Conservation (phyloP, 2,329 filamentous ascomycete species). For the Parastagonospora avenae region DNA sequence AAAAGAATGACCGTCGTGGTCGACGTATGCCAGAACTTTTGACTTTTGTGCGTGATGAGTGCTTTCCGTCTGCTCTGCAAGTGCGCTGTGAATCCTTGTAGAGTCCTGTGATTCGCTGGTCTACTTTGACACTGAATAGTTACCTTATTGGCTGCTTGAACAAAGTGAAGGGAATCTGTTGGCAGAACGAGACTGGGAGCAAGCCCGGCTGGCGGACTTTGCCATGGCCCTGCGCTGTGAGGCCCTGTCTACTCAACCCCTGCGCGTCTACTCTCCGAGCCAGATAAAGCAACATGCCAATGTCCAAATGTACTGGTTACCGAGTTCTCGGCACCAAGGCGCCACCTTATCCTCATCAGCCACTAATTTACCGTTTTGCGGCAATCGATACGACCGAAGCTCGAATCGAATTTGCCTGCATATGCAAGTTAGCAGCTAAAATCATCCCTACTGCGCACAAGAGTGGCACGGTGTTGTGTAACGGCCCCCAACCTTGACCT, state of each 20-base stretch:
- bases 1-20: conserved; percentile 17
- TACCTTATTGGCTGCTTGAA: background rate
- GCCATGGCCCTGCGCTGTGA: background rate
- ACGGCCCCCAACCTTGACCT: no score
- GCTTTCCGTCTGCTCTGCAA: conserved; percentile 19
- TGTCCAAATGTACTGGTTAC: no score
- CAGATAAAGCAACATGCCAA: no score
- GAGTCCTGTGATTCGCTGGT: conserved; percentile 7
- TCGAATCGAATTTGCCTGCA: no score
- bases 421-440: no score
- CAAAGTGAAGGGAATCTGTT: background rate
- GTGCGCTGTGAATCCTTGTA: conserved; percentile 17
- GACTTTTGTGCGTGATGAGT: conserved; percentile 22
- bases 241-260: background rate
- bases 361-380: no score
- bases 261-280: background rate
- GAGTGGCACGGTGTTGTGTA: no score
- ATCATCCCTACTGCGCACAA: no score
- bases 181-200: background rate
- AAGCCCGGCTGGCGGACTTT: background rate
- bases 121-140: background rate
- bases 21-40: conserved; percentile 22
- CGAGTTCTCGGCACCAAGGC: no score
- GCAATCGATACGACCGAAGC: no score
- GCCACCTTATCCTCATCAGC: no score